phyloP scores from a whole-genome alignment of 805 yeast species.

The Ogataea henricii region DNA sequence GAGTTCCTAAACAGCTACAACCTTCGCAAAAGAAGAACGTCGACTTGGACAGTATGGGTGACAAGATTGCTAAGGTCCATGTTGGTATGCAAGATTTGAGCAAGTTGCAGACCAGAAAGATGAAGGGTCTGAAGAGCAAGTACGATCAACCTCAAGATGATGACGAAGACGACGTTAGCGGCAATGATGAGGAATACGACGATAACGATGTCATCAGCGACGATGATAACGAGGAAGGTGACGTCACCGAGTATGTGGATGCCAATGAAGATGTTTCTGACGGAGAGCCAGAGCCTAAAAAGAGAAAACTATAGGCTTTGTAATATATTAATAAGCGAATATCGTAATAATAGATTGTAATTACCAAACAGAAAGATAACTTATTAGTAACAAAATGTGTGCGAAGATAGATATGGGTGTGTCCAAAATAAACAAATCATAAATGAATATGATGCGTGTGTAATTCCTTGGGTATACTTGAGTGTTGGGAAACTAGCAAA shows the following conservation, averaged over 20 bases:
- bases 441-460: not conserved
- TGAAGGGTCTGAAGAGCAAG: constrained; percentile 93
- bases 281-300: constrained; percentile 26
- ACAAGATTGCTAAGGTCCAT: constrained; percentile 93
- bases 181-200: constrained; percentile 34
- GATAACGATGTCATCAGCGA: constrained; percentile 23
- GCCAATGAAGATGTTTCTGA: constrained; percentile 28
- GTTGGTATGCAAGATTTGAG: constrained; percentile 92
- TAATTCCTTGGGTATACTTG: too few relatives aligned
- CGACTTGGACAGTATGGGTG: constrained; percentile 87
- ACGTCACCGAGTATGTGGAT: constrained; percentile 27
- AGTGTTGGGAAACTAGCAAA: constrained; percentile 5
- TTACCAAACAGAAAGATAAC: constrained; percentile 1
- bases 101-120: constrained; percentile 92
- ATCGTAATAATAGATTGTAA: constrained; percentile 2
- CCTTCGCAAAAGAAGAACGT: constrained; percentile 87
- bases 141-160: constrained; percentile 69
- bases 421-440: not conserved
- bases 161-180: constrained; percentile 57
- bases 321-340: constrained; percentile 10
- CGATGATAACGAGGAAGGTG: constrained; percentile 21
- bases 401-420: constrained; percentile 1
- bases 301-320: constrained; percentile 25
- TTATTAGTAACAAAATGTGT: not conserved
- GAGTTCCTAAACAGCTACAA: constrained; percentile 78